Evolutionary conservation across 192 early-diverging fungal species (phyloP).

Genomic region (Umbelopsis isabellina): DNA sequence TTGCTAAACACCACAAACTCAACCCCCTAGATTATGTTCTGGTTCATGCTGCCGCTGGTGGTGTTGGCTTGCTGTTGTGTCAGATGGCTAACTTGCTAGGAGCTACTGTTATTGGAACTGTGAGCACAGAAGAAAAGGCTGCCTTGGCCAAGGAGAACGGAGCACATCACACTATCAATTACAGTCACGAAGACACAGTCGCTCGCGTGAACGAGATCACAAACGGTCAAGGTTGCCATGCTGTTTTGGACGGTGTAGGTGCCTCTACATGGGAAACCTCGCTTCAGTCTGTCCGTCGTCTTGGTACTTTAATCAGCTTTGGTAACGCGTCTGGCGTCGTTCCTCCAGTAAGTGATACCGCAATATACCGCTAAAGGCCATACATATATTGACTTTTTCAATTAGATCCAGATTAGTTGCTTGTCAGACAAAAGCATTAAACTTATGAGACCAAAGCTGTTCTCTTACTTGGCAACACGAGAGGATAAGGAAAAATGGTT

Average conservation of each 20-base stretch:
- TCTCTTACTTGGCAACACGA: constrained; percentile 66
- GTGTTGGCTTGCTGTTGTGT: constrained; percentile 78
- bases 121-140: constrained; percentile 73
- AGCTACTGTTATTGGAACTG: constrained; percentile 88
- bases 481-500: constrained; percentile 70
- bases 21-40: constrained; percentile 68
- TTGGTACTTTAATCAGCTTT: constrained; percentile 81
- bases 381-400: neutral
- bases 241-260: constrained; percentile 92
- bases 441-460: constrained; percentile 75
- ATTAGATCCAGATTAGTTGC: constrained; percentile 30
- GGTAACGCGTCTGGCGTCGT: constrained; percentile 88
- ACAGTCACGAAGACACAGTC: constrained; percentile 66
- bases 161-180: constrained; percentile 76
- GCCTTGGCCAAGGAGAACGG: constrained; percentile 60
- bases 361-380: neutral
- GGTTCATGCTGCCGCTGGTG: constrained; percentile 90
- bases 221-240: constrained; percentile 72
- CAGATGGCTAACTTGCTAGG: constrained; percentile 78
- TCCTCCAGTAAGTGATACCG: constrained; percentile 56
- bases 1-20: neutral
- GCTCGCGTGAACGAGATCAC: constrained; percentile 77
- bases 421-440: constrained; percentile 73
- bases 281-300: constrained; percentile 60
- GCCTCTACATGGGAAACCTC: constrained; percentile 80